These are phyloP conservation scores for Penicillium bovifimosum DNA, from an alignment of 495 filamentous ascomycete genomes.

Conservation along the genomic window DNA sequence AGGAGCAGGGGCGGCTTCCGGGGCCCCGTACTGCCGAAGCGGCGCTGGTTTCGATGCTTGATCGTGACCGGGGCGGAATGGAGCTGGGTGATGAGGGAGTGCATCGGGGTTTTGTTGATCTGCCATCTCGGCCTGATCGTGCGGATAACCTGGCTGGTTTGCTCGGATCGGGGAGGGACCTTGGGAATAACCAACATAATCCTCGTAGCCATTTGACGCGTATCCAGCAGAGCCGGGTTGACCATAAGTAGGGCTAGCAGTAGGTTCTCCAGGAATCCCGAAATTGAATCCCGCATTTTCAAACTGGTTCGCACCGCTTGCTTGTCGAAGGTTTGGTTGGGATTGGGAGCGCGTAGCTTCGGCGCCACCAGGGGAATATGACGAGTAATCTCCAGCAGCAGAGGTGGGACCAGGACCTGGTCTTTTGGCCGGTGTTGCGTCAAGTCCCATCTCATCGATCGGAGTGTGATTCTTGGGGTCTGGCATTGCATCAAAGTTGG, in stretches of 20 bases:
- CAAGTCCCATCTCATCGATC: slow-evolving; percentile 48
- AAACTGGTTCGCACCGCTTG: slow-evolving; percentile 47
- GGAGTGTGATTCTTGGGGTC: slow-evolving; percentile 28
- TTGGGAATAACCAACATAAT: slow-evolving; percentile 11
- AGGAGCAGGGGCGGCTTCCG: slow-evolving; percentile 27
- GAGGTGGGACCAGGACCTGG: slow-evolving; percentile 14
- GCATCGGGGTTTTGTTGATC: slow-evolving; percentile 51
- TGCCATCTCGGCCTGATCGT: slow-evolving; percentile 12
- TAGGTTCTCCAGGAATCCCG: slow-evolving; percentile 61
- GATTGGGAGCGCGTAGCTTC: slow-evolving; percentile 52
- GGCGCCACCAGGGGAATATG: slow-evolving; percentile 31
- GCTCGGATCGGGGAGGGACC: slow-evolving; percentile 20
- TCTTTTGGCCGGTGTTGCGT: slow-evolving; percentile 25
- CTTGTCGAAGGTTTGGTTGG: slow-evolving; percentile 58
- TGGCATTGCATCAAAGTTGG: slow-evolving; percentile 67
- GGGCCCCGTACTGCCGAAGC: slow-evolving; percentile 61
- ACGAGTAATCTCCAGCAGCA: slow-evolving; percentile 26
- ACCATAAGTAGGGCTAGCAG: slow-evolving; percentile 40
- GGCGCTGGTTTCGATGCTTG: slow-evolving; percentile 60
- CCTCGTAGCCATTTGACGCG: slow-evolving; percentile 6
- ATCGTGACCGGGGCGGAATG: slow-evolving; percentile 71
- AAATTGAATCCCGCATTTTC: slow-evolving; percentile 54
- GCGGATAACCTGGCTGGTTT: slow-evolving; percentile 19
- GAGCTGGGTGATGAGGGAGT: slow-evolving; percentile 72
- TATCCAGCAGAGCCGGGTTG: slow-evolving; percentile 29